Evolutionary conservation across 352 stramenopile species (phyloP).

Genomic region (Phytopythium mirpurense): DNA sequence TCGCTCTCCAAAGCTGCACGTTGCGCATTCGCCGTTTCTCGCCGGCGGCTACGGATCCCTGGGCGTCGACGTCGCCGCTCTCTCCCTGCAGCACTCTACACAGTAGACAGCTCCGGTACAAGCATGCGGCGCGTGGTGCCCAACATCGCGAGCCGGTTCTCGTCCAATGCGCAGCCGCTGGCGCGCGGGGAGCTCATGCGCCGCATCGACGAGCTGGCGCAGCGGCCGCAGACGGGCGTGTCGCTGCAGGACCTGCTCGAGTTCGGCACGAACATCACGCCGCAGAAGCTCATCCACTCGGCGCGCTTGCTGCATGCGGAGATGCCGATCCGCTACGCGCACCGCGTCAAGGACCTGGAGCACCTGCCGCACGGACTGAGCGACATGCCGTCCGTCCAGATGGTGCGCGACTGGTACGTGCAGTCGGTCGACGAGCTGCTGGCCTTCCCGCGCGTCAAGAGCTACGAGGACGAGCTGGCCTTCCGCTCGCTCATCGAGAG

Average conservation of each 20-base stretch:
- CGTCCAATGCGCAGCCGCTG: slow-evolving; percentile 1
- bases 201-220: slow-evolving; percentile 64
- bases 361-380: slow-evolving; percentile 93
- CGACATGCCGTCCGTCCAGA: slow-evolving; percentile 91
- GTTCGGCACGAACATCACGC: slow-evolving; percentile 77
- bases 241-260: slow-evolving; percentile 87
- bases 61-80: too few relatives aligned
- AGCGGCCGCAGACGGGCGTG: slow-evolving; percentile 77
- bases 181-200: slow-evolving; percentile 45
- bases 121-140: slow-evolving; percentile 1
- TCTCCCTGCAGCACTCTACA: too few relatives aligned
- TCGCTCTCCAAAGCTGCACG: not conserved
- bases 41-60: not conserved
- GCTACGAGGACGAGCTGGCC: slow-evolving; percentile 79
- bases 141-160: slow-evolving; percentile 8
- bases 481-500: slow-evolving; percentile 95
- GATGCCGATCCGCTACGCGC: slow-evolving; percentile 97
- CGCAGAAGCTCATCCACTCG: slow-evolving; percentile 86
- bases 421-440: slow-evolving; percentile 95
- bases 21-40: slow-evolving; percentile 1
- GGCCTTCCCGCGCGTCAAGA: slow-evolving; percentile 79
- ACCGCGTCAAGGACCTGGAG: slow-evolving; percentile 94
- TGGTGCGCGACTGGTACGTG: slow-evolving; percentile 97
- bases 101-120: too few relatives aligned
- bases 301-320: slow-evolving; percentile 97